Conservation (phyloP, 2,329 filamentous ascomycete species). For the Coniochaeta ligniaria region DNA sequence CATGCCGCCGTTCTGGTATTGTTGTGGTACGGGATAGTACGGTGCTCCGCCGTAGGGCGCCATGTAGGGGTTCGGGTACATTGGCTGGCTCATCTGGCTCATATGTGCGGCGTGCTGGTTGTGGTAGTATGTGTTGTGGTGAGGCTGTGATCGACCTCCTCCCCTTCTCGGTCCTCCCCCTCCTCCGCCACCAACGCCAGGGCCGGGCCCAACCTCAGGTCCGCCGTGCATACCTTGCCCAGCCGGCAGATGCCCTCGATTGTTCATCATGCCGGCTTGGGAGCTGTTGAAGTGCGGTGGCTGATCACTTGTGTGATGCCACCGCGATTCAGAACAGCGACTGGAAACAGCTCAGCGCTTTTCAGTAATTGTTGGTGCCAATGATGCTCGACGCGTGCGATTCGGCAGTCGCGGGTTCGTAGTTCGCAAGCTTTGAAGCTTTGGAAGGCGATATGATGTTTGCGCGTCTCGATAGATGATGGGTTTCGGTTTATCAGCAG, state of each 20-base stretch:
- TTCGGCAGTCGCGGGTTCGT: neutral
- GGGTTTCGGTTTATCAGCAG: neutral
- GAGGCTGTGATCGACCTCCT: slow-evolving; percentile 21
- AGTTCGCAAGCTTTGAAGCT: neutral
- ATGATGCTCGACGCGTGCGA: neutral
- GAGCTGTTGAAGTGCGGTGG: slow-evolving; percentile 25
- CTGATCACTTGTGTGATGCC: slow-evolving; percentile 23
- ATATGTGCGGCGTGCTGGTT: slow-evolving; percentile 26
- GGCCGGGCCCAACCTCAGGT: slow-evolving; percentile 24
- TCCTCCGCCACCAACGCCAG: slow-evolving; percentile 16
- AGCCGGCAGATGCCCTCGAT: slow-evolving; percentile 65
- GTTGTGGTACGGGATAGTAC: slow-evolving; percentile 48
- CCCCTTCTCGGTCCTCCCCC: slow-evolving; percentile 18
- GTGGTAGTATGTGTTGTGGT: slow-evolving; percentile 24
- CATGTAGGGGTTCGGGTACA: slow-evolving; percentile 45
- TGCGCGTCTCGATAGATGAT: neutral
- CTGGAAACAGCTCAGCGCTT: neutral
- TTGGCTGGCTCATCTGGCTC: slow-evolving; percentile 27
- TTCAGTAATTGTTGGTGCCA: neutral
- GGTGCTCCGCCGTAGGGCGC: slow-evolving; percentile 25
- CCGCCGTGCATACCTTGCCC: slow-evolving; percentile 54
- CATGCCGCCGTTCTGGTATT: slow-evolving; percentile 46
- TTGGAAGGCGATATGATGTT: neutral
- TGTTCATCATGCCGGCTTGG: slow-evolving; percentile 71
- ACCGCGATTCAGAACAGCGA: slow-evolving; percentile 14